A percentile compares a stretch with the other conserved stretches of the same genome.
Conservation (phyloP, 2,329 filamentous ascomycete genomes). For the Diaporthe sp. region DNA sequence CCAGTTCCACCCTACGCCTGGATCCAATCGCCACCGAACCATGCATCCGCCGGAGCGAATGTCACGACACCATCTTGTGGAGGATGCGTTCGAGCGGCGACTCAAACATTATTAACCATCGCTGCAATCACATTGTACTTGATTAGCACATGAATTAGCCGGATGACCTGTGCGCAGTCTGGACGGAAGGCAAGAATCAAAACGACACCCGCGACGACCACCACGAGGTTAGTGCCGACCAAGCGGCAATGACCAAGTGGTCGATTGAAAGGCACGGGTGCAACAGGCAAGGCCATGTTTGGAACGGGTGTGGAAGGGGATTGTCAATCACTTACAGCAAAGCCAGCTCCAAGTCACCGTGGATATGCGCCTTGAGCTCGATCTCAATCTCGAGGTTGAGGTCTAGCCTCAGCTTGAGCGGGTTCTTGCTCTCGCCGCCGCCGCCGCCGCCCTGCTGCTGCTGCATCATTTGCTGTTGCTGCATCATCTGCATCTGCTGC, state of each 20-base stretch:
- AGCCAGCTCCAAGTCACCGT: constrained; percentile 81
- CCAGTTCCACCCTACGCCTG: neutral
- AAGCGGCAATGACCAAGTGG: neutral
- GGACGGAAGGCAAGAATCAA: neutral
- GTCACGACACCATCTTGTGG: neutral
- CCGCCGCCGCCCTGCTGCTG: constrained; percentile 52
- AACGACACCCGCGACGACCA: neutral
- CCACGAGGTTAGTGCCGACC: neutral
- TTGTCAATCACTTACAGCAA: constrained; percentile 69
- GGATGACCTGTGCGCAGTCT: constrained; percentile 26
- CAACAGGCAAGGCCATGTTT: neutral
- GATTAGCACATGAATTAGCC: constrained; percentile 41
- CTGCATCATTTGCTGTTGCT: constrained; percentile 49
- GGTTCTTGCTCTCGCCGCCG: constrained; percentile 65
- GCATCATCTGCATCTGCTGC: constrained; percentile 47
- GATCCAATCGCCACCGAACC: constrained; percentile 15
- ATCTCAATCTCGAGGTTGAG: constrained; percentile 86
- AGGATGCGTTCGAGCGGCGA: neutral
- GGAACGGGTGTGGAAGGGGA: constrained; percentile 10
- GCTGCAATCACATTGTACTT: constrained; percentile 41
- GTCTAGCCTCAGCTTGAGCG: constrained; percentile 78
- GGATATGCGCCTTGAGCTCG: constrained; percentile 83
- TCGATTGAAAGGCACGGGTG: neutral
- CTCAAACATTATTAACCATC: constrained; percentile 29
- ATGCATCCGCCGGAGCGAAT: neutral